Evolutionary conservation across 164 flowering plant genomes (phyloP).

Genomic region (Vitis rotundifolia): DNA sequence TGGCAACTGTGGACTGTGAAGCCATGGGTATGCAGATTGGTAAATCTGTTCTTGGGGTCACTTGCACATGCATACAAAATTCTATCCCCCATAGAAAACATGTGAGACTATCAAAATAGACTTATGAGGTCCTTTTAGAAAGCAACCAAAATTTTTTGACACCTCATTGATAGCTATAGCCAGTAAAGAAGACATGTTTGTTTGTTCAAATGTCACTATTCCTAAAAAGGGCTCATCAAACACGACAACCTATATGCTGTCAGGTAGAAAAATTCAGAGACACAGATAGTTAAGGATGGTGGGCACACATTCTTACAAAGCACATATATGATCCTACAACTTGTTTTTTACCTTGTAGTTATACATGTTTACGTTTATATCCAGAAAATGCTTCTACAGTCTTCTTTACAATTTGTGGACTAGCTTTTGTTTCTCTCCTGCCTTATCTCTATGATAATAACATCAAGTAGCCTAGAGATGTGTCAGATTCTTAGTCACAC

Average conservation of each 20-base stretch:
- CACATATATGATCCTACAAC: not conserved
- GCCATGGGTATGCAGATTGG: not conserved
- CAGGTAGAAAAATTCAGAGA: not conserved
- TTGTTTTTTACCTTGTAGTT: too few species aligned
- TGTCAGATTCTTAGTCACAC: slow-evolving; percentile 21
- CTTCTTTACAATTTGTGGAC: slow-evolving; percentile 23
- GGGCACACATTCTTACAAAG: not conserved
- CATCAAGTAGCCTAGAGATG: slow-evolving; percentile 7
- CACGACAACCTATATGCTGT: slow-evolving; percentile 12
- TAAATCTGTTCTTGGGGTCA: too few species aligned
- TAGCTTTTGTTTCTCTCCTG: slow-evolving; percentile 12
- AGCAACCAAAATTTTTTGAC: slow-evolving; percentile 9
- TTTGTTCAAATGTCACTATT: slow-evolving; percentile 35
- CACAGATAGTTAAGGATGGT: not conserved
- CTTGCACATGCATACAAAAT: not conserved
- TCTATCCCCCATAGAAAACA: slow-evolving; percentile 5
- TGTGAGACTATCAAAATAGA: slow-evolving; percentile 1
- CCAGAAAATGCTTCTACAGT: too few species aligned
- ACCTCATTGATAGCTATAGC: slow-evolving; percentile 27
- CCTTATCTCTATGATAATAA: slow-evolving; percentile 21
- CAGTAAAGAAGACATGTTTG: slow-evolving; percentile 18
- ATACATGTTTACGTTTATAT: too few species aligned
- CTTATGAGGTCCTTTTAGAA: not conserved
- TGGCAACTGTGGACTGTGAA: too few species aligned
- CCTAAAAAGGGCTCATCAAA: slow-evolving; percentile 22